Evolutionary conservation across 208 protist species (phyloP).

Genomic region (Sergeia podlipaevii): DNA sequence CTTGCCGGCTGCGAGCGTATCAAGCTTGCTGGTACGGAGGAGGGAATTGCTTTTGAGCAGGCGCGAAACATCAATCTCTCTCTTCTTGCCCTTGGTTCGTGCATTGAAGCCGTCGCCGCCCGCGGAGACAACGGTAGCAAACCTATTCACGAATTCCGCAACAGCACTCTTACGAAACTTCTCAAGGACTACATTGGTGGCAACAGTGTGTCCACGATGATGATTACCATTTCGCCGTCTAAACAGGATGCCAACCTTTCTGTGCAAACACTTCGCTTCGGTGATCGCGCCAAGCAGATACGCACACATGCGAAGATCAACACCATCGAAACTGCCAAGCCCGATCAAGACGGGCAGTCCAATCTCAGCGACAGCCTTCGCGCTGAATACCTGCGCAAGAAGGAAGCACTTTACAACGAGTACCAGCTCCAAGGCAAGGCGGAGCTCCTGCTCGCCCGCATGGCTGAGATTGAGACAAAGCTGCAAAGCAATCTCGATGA

Average conservation of each 20-base stretch:
- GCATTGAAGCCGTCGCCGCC: slow-evolving; percentile 76
- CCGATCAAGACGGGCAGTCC: slow-evolving; percentile 24
- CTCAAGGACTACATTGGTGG: slow-evolving; percentile 85
- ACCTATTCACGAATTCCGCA: slow-evolving; percentile 74
- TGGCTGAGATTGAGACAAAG: slow-evolving; percentile 59
- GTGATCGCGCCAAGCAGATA: slow-evolving; percentile 85
- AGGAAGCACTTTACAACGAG: slow-evolving; percentile 69
- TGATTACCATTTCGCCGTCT: slow-evolving; percentile 76
- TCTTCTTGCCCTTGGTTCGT: slow-evolving; percentile 69
- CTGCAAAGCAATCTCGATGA: slow-evolving; percentile 44
- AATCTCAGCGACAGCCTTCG: slow-evolving; percentile 38
- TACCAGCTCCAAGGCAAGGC: slow-evolving; percentile 68
- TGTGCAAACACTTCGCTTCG: slow-evolving; percentile 84
- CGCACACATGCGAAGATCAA: slow-evolving; percentile 77
- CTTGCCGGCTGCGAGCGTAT: slow-evolving; percentile 81
- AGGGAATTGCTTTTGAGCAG: slow-evolving; percentile 70
- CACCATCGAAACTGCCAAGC: slow-evolving; percentile 42
- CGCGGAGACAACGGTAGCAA: slow-evolving; percentile 28
- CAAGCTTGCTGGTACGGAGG: slow-evolving; percentile 68
- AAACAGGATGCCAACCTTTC: slow-evolving; percentile 64
- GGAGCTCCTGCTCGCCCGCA: slow-evolving; percentile 51
- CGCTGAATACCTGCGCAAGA: slow-evolving; percentile 69
- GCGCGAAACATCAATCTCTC: slow-evolving; percentile 86
- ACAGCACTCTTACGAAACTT: slow-evolving; percentile 83
- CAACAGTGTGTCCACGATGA: slow-evolving; percentile 80